Percentiles rank a stretch among this genome's conserved stretches.
Evolutionary conservation across 208 protist genomes (phyloP).

Genomic region (Lotmaria passim): DNA sequence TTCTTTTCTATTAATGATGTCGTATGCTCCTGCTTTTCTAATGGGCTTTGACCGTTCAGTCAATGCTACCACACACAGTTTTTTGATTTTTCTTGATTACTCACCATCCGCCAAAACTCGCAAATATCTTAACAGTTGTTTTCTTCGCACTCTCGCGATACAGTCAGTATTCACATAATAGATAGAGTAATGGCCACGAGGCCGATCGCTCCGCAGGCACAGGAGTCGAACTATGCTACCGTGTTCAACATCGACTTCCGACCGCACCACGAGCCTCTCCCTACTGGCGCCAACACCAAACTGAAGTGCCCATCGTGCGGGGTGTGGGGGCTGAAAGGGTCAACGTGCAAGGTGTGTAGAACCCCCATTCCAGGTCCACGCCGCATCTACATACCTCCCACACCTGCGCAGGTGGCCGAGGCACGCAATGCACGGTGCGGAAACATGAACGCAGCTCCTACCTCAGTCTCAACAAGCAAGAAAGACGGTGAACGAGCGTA

Average conservation of each 20-base stretch:
- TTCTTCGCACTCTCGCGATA: too few species aligned
- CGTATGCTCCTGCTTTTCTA: too few species aligned
- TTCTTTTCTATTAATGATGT: too few species aligned
- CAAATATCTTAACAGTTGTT: too few species aligned
- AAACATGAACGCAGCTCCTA: neutral
- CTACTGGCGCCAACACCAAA: constrained; percentile 21
- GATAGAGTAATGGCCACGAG: constrained; percentile 1
- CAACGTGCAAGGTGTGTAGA: constrained; percentile 22
- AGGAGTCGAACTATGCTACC: constrained; percentile 30
- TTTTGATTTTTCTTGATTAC: too few species aligned
- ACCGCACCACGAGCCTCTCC: neutral
- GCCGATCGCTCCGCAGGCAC: constrained; percentile 27
- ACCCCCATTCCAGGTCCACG: constrained; percentile 21
- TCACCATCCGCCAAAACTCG: too few species aligned
- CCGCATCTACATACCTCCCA: constrained; percentile 3
- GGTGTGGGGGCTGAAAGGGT: constrained; percentile 30
- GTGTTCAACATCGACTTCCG: constrained; percentile 33
- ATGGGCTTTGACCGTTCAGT: too few species aligned
- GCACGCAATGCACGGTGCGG: neutral
- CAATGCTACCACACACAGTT: too few species aligned
- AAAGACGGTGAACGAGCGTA: too few species aligned
- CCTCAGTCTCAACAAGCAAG: neutral
- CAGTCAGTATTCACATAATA: too few species aligned
- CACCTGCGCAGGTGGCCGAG: neutral
- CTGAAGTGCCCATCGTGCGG: constrained; percentile 33